A percentile compares a stretch with the other conserved stretches of the same genome.
Evolutionary conservation across 257 asterid species (phyloP).

Genomic region (Cruciata laevipes): DNA sequence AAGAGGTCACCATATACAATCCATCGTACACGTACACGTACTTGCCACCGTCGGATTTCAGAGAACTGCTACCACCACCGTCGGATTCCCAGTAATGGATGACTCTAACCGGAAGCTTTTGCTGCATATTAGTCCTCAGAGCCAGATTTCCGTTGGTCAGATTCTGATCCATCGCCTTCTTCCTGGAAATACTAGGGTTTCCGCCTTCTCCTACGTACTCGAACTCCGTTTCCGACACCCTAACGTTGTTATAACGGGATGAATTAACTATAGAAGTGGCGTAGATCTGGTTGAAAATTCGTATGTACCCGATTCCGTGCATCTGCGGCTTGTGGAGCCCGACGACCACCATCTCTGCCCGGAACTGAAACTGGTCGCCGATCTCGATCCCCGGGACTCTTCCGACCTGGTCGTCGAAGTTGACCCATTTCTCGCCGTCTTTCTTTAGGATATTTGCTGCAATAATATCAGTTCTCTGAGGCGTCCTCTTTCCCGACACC

Average conservation of each 20-base stretch:
- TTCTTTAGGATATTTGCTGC: neutral
- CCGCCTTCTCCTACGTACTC: neutral
- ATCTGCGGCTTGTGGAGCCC: neutral
- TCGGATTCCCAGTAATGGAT: neutral
- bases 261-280: neutral
- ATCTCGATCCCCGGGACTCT: neutral
- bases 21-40: neutral
- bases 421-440: constrained; percentile 1
- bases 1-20: neutral
- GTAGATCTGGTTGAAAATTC: neutral
- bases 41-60: neutral
- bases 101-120: neutral
- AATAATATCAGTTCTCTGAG: neutral
- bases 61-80: neutral
- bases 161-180: neutral
- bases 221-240: neutral
- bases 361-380: neutral
- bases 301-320: neutral
- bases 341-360: neutral
- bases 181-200: neutral
- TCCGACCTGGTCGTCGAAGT: neutral
- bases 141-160: neutral
- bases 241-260: neutral
- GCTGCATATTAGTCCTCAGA: neutral
- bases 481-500: neutral